Evolutionary conservation across 2,329 filamentous ascomycete genomes (phyloP), one percentile per base, ranked within the genome.

Genomic region (Fusarium sp.): DNA sequence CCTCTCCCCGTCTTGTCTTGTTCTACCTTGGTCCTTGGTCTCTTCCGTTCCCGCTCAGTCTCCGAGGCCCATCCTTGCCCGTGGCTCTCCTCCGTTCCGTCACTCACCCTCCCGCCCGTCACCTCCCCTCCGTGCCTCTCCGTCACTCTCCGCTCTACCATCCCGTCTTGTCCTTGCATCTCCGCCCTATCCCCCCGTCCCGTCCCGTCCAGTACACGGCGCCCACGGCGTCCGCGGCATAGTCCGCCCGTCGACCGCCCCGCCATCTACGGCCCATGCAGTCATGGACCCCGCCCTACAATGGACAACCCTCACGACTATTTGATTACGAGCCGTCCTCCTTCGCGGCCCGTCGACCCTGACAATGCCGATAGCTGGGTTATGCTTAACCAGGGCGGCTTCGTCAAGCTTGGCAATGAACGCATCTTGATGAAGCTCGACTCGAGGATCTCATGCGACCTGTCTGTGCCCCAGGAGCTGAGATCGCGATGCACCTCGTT

Each of bases 371-470:
- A 84, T 80, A 91, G 89, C 78, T 98, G 96, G 96, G 96, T 98
- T 53, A 98, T 98, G 95, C 91, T 97, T 79, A 91, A 92, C 79
- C 89, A 92, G 79, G 87, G 88, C 75, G 91, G 92, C 67, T 96
- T 98, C 83, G 92, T 97, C 80, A 94, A 93, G 79, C 90, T 98
- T 55, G 93, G 94, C 51, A 92, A 93, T 80, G 96, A 98, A 85
- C 91, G 91, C 76, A 91, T 94, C 71, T 88, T 97, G 68, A 94
- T 93, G 83, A 93, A 91, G 75, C 95, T 94, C 53, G 92, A 94
- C 65, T 91, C 92, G 59, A 92, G 95, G 74, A 94, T 96, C 77
- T 91, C 89, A 73, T 87, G 98, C 70, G 91, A 92, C 62, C 83
- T 98, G 68, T 91, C 93, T 67, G 91, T 92, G 24, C 90, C 92